These are phyloP conservation scores for Trichoderma oligosporum DNA, from an alignment of 2,329 filamentous ascomycete species.

Conservation along the genomic window DNA sequence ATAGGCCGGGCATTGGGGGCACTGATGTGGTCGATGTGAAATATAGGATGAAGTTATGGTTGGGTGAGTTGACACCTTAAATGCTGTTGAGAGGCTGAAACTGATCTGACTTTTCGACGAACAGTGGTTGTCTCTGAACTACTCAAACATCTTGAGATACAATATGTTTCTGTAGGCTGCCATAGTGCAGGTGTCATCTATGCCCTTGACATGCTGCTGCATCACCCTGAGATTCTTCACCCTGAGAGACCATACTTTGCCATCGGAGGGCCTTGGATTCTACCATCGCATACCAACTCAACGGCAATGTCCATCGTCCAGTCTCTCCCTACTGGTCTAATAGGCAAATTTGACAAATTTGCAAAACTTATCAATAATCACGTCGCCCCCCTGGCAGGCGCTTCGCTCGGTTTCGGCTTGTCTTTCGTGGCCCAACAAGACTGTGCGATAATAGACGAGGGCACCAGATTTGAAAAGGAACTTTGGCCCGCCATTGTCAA, in stretches of 20 bases:
- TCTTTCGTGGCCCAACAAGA: neutral
- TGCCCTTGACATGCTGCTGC: constrained; percentile 31
- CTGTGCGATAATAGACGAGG: neutral
- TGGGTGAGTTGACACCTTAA: constrained; percentile 22
- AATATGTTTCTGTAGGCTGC: constrained; percentile 28
- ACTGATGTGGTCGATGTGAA: constrained; percentile 28
- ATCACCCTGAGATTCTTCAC: constrained; percentile 29
- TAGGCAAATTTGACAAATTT: constrained; percentile 25
- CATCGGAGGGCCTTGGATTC: constrained; percentile 32
- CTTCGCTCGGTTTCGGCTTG: constrained; percentile 12
- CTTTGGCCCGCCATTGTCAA: constrained; percentile 22
- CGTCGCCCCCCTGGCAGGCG: constrained; percentile 23
- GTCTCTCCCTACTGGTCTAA: constrained; percentile 23
- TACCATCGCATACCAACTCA: constrained; percentile 27
- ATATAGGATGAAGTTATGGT: constrained; percentile 28
- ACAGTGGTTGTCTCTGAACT: constrained; percentile 31
- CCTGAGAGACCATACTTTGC: constrained; percentile 28
- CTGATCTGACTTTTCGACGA: neutral
- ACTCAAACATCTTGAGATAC: constrained; percentile 32
- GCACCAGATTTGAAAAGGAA: constrained; percentile 24
- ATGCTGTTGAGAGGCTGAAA: neutral
- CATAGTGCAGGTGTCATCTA: constrained; percentile 34
- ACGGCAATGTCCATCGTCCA: constrained; percentile 24
- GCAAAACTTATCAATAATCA: constrained; percentile 23
- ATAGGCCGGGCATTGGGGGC: constrained; percentile 37